These are phyloP conservation scores for Vigna mungo DNA, from an alignment of 306 rosid species.

Conservation along the genomic window DNA sequence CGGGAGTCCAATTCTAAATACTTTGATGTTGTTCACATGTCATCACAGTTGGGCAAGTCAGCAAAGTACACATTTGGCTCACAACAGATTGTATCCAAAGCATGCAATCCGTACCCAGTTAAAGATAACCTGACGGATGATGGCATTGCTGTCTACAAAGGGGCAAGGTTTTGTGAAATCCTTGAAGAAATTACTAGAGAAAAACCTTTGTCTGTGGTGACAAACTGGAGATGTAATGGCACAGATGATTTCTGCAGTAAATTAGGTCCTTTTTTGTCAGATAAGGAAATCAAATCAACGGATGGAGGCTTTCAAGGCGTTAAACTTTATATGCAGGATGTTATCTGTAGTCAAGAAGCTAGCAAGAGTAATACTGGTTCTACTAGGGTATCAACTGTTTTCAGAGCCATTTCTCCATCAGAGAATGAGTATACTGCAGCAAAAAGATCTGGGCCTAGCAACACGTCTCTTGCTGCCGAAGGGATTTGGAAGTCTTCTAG, in stretches of 20 bases:
- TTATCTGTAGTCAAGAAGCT: constrained; percentile 62
- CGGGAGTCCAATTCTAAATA: constrained; percentile 69
- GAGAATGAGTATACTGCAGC: constrained; percentile 69
- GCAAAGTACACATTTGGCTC: constrained; percentile 59
- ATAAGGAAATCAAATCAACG: constrained; percentile 66
- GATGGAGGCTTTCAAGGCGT: constrained; percentile 84
- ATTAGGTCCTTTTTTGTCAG: constrained; percentile 77
- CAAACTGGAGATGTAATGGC: constrained; percentile 86
- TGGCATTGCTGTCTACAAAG: constrained; percentile 61
- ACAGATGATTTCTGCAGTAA: constrained; percentile 76
- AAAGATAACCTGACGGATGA: constrained; percentile 52
- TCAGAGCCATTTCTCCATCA: constrained; percentile 79
- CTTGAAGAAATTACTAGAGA: constrained; percentile 69
- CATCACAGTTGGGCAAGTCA: constrained; percentile 71
- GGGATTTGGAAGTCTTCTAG: constrained; percentile 91
- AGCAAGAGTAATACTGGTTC: constrained; percentile 48
- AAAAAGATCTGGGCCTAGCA: constrained; percentile 75
- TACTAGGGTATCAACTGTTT: constrained; percentile 76
- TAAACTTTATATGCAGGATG: constrained; percentile 72
- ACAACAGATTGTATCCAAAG: constrained; percentile 63
- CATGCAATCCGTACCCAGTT: constrained; percentile 82
- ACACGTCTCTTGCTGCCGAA: constrained; percentile 79
- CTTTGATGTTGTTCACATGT: constrained; percentile 72
- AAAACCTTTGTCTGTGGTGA: constrained; percentile 70
- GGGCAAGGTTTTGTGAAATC: constrained; percentile 66